Percentiles rank a stretch among this genome's conserved stretches.
Evolutionary conservation across 306 rosid species (phyloP).

Genomic region (Ziziphus jujuba): DNA sequence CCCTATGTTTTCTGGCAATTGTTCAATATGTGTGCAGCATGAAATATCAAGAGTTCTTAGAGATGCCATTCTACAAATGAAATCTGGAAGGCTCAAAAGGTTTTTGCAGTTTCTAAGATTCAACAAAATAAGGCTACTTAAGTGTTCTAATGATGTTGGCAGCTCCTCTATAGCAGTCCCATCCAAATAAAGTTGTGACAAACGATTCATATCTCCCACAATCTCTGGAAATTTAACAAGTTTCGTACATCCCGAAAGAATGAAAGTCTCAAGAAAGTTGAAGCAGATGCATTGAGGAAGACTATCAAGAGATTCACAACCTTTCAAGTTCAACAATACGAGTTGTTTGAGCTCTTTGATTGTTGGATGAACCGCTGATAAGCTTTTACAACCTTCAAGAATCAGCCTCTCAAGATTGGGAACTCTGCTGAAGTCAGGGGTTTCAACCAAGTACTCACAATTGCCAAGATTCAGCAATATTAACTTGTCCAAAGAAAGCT

Average conservation of each 20-base stretch:
- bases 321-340: not conserved
- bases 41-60: not conserved
- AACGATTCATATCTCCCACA: slow-evolving; percentile 12
- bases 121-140: slow-evolving; percentile 3
- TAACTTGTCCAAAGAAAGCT: not conserved
- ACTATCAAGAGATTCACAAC: not conserved
- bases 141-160: not conserved
- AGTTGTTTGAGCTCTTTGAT: not conserved
- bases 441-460: not conserved
- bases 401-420: not conserved
- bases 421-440: not conserved
- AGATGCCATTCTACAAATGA: slow-evolving; percentile 13
- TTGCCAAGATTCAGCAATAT: not conserved
- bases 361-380: not conserved
- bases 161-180: slow-evolving; percentile 3
- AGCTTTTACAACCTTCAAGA: not conserved
- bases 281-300: not conserved
- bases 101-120: slow-evolving; percentile 3
- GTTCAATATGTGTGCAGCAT: slow-evolving; percentile 10
- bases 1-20: slow-evolving; percentile 17
- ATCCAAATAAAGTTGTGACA: slow-evolving; percentile 13
- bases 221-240: slow-evolving; percentile 12
- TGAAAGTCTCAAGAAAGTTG: slow-evolving; percentile 6
- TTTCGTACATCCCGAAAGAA: slow-evolving; percentile 19
- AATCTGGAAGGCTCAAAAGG: slow-evolving; percentile 6